These are phyloP conservation scores for Toxoplasma gondii DNA, from an alignment of 169 alveolate genomes.

Conservation along the genomic window DNA sequence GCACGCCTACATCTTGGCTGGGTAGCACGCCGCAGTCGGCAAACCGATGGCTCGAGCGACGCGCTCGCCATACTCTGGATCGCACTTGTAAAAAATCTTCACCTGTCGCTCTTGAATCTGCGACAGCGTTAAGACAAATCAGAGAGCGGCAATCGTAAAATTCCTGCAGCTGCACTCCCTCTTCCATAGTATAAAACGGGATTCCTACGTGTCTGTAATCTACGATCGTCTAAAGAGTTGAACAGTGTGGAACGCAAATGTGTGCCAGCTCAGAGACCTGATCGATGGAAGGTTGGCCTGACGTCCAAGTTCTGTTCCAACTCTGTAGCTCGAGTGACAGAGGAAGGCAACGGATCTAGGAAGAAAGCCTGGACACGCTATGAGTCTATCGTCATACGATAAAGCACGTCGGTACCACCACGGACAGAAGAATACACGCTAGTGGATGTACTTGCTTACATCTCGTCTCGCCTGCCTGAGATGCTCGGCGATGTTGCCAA, in stretches of 20 bases:
- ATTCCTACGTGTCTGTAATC: too few species aligned
- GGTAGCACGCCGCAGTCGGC: neutral
- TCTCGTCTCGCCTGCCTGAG: conserved; percentile 25
- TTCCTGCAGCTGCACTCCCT: too few species aligned
- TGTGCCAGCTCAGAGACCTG: too few species aligned
- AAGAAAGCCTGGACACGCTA: neutral
- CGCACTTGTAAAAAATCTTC: conserved; percentile 39
- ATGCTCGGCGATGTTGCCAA: conserved; percentile 38
- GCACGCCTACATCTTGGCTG: conserved; percentile 17
- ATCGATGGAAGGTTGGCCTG: too few species aligned
- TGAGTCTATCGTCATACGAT: neutral
- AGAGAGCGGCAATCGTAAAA: too few species aligned
- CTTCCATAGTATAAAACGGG: too few species aligned
- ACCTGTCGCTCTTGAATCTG: conserved; percentile 64
- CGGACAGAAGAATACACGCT: neutral
- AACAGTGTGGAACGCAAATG: too few species aligned
- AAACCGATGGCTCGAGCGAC: conserved; percentile 37
- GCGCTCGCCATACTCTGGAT: conserved; percentile 54
- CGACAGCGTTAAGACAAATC: neutral
- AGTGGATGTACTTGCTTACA: neutral
- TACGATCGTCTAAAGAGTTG: too few species aligned
- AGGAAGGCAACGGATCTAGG: neutral
- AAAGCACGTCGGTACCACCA: neutral
- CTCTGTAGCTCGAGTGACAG: too few species aligned
- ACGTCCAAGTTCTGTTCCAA: too few species aligned